Conservation (phyloP, 805 yeast species). For the Pichia rugopelliculosa region DNA sequence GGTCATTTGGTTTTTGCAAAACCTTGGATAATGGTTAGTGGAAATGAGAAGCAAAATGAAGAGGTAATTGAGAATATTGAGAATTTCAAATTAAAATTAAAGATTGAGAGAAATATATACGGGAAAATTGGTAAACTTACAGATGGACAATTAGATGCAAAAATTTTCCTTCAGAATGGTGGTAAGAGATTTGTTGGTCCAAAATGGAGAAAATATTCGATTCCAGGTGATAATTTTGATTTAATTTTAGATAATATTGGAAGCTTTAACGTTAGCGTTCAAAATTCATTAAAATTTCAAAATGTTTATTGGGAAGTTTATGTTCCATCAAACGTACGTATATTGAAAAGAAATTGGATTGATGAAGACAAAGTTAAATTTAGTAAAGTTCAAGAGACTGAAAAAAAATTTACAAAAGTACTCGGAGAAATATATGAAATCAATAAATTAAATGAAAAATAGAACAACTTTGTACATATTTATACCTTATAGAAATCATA, state of each 20-base stretch:
- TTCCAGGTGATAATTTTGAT: neutral
- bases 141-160: neutral
- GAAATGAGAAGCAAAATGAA: neutral
- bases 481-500: too few species aligned
- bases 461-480: too few species aligned
- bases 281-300: neutral
- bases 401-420: neutral
- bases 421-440: neutral
- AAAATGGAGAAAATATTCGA: slow-evolving; percentile 1
- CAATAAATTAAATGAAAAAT: neutral
- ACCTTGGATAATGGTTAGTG: neutral
- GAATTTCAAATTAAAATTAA: neutral
- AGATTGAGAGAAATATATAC: neutral
- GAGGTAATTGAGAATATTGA: neutral
- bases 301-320: slow-evolving; percentile 7
- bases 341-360: neutral
- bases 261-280: neutral
- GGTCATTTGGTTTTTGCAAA: neutral
- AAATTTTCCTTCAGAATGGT: neutral
- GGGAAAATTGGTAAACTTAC: neutral
- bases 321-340: neutral
- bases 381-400: neutral
- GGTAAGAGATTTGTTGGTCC: neutral
- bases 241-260: slow-evolving; percentile 8
- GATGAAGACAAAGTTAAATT: slow-evolving; percentile 5